These are phyloP conservation scores for Vanrija sp. DNA, from an alignment of 1,284 basidiomycete species.

Conservation along the genomic window DNA sequence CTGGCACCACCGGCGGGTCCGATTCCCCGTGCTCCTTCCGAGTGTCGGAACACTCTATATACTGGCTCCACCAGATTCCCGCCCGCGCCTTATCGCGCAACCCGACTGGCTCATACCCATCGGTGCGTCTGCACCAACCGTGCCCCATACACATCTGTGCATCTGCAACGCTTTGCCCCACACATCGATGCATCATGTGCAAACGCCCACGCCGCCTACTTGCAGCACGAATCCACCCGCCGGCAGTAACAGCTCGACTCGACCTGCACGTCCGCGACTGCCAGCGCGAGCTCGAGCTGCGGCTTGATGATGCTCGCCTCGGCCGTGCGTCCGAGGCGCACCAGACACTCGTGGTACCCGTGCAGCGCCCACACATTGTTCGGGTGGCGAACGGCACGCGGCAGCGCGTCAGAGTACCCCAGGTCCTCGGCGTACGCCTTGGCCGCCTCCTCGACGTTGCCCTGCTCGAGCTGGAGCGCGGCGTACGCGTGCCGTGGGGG, in stretches of 20 bases:
- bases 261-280: conserved; percentile 35
- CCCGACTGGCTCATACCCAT: no score
- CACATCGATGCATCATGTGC: no score
- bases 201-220: not conserved
- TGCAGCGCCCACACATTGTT: conserved; percentile 46
- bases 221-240: not conserved
- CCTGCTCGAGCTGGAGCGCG: conserved; percentile 39
- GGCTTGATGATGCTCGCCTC: conserved; percentile 32
- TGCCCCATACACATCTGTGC: no score
- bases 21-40: no score
- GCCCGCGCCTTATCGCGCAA: no score
- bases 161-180: no score
- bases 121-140: no score
- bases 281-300: conserved; percentile 32
- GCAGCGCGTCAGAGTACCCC: conserved; percentile 28
- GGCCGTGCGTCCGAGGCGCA: conserved; percentile 22
- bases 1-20: no score
- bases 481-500: conserved; percentile 44
- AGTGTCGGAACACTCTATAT: no score
- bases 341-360: conserved; percentile 43
- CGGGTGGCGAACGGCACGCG: conserved; percentile 39
- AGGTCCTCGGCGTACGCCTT: conserved; percentile 38
- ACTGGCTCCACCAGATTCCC: no score
- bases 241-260: conserved; percentile 38
- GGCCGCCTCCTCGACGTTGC: conserved; percentile 31